Percentiles rank a stretch among this genome's conserved stretches.
phyloP scores from a whole-genome alignment of 352 stramenopile species.

The Phytophthora litchii region DNA sequence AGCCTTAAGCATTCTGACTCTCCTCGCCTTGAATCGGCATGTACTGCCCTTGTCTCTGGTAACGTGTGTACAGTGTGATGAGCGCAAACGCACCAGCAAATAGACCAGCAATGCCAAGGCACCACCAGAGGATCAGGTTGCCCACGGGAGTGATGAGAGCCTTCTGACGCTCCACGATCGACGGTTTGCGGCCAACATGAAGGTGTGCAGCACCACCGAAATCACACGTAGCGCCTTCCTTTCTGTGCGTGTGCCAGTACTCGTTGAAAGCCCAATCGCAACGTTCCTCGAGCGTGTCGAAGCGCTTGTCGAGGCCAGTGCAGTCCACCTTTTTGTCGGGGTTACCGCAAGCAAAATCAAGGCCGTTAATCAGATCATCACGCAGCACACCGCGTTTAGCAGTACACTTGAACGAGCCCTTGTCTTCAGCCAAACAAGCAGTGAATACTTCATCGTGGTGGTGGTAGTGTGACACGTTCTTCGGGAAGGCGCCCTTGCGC shows the following conservation, averaged over 20 bases:
- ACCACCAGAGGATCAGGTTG: slow-evolving; percentile 26
- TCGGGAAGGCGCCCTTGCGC: slow-evolving; percentile 62
- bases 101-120: slow-evolving; percentile 17
- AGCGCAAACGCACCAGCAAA: slow-evolving; percentile 14
- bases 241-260: slow-evolving; percentile 68
- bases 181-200: slow-evolving; percentile 21
- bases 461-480: slow-evolving; percentile 69
- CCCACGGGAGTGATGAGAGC: slow-evolving; percentile 22
- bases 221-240: slow-evolving; percentile 73
- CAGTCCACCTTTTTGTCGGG: slow-evolving; percentile 50
- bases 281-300: slow-evolving; percentile 62
- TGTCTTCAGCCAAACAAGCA: slow-evolving; percentile 69
- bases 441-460: slow-evolving; percentile 56
- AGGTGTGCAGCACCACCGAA: slow-evolving; percentile 74
- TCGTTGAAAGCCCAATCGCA: slow-evolving; percentile 44
- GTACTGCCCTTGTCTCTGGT: slow-evolving; percentile 22
- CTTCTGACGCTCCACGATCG: slow-evolving; percentile 20
- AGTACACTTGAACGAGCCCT: slow-evolving; percentile 67
- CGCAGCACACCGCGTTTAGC: slow-evolving; percentile 64
- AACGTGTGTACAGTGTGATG: slow-evolving; percentile 18
- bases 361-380: slow-evolving; percentile 56
- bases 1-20: slow-evolving; percentile 6
- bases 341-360: slow-evolving; percentile 66
- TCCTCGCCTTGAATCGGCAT: slow-evolving; percentile 15
- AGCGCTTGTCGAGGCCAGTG: slow-evolving; percentile 45